These are phyloP conservation scores for Arthrinium puccinioides DNA, from an alignment of 2,329 filamentous ascomycete species.

Conservation along the genomic window DNA sequence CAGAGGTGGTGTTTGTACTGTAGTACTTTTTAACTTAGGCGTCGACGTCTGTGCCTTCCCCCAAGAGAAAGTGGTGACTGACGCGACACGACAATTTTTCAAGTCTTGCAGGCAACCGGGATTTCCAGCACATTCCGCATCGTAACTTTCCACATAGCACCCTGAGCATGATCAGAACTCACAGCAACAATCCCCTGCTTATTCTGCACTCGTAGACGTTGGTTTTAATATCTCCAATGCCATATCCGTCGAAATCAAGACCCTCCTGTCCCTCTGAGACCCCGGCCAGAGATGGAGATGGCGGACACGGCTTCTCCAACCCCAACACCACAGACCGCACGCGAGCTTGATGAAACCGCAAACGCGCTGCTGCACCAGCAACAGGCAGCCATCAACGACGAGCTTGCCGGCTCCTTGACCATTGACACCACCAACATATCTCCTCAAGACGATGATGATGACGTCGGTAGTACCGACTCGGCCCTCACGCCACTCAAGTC, in stretches of 20 bases:
- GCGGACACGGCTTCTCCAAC: conserved; percentile 30
- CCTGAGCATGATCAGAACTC: conserved; percentile 50
- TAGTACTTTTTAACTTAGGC: no score
- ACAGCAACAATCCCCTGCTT: conserved; percentile 32
- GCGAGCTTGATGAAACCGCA: conserved; percentile 1
- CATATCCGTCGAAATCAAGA: conserved; percentile 47
- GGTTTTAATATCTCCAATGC: conserved; percentile 52
- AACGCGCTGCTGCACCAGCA: background rate
- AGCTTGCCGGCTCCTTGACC: no score
- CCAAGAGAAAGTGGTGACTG: no score
- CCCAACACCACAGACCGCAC: background rate
- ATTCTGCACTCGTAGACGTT: conserved; percentile 45
- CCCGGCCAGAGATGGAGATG: conserved; percentile 44
- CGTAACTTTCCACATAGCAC: conserved; percentile 36
- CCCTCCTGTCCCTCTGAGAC: conserved; percentile 33
- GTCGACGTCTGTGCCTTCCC: no score
- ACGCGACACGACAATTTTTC: background rate
- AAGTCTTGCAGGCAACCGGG: conserved; percentile 41
- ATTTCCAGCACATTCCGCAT: conserved; percentile 35
- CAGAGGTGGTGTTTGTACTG: no score
- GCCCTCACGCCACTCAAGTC: conserved; percentile 10
- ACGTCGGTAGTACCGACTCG: conserved; percentile 5
- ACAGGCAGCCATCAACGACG: no score
- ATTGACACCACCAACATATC: background rate
- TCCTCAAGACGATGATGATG: background rate